These are phyloP conservation scores for Neofusicoccum sp. DNA, from an alignment of 2,329 filamentous ascomycete genomes.

Conservation along the genomic window DNA sequence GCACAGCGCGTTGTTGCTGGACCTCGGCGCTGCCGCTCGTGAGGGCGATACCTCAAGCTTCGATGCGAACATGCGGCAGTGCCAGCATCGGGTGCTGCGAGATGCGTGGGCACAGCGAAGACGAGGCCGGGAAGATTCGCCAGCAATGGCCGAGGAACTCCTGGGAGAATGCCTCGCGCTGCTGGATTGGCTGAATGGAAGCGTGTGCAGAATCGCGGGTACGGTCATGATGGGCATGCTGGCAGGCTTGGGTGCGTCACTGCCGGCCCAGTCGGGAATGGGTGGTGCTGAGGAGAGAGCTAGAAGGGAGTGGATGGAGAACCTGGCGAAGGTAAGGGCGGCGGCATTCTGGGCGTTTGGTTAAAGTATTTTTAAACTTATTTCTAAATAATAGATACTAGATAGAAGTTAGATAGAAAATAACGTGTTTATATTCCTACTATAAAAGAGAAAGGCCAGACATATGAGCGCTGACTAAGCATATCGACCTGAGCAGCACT, in stretches of 20 bases:
- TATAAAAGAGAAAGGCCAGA: too few species aligned
- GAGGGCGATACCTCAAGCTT: background rate
- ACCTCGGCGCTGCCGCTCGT: background rate
- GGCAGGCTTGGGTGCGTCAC: background rate
- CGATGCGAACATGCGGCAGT: background rate
- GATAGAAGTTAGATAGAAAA: too few species aligned
- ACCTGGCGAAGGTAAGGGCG: background rate
- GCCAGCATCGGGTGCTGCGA: background rate
- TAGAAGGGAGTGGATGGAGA: background rate
- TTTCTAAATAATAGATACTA: too few species aligned
- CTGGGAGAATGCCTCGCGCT: background rate
- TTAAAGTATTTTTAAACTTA: too few species aligned
- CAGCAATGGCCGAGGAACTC: too few species aligned
- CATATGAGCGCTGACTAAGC: too few species aligned
- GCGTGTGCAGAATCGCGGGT: background rate
- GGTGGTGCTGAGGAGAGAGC: background rate
- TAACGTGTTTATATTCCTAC: too few species aligned
- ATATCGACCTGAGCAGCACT: too few species aligned
- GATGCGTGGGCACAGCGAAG: background rate
- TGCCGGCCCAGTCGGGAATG: background rate
- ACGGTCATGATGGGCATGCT: background rate
- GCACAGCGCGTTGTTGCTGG: background rate
- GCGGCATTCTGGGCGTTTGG: background rate
- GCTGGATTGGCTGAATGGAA: background rate
- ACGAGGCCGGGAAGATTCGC: background rate